Percentiles rank a stretch among this genome's conserved stretches.
These are phyloP conservation scores for Jacaranda copaia DNA, from an alignment of 257 asterid species.

Conservation along the genomic window DNA sequence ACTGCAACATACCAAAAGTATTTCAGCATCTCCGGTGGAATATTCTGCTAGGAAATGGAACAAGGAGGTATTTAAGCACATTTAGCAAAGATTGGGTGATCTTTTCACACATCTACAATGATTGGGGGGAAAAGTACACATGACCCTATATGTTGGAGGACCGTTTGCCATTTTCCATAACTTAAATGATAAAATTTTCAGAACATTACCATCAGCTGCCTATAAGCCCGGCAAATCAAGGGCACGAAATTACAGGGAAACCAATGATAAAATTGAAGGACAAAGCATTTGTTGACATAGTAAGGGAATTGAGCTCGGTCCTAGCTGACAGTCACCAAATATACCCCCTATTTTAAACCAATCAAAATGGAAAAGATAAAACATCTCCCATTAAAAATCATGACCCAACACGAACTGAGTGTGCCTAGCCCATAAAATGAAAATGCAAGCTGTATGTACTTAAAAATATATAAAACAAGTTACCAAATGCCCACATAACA, in stretches of 20 bases:
- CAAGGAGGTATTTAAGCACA: too few species aligned
- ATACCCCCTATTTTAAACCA: background rate
- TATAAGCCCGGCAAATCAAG: background rate
- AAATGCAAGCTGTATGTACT: background rate
- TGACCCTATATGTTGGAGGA: too few species aligned
- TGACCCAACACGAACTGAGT: background rate
- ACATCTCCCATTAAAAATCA: background rate
- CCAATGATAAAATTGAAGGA: background rate
- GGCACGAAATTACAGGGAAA: background rate
- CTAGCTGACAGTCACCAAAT: background rate
- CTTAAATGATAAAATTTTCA: background rate
- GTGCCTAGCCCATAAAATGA: background rate
- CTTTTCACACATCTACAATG: too few species aligned
- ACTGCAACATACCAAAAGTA: too few species aligned
- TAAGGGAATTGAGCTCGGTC: background rate
- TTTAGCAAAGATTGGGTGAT: too few species aligned
- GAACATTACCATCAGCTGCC: too few species aligned
- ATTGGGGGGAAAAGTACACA: too few species aligned
- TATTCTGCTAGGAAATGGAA: too few species aligned
- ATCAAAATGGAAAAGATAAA: background rate
- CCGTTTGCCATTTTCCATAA: too few species aligned
- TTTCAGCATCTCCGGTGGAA: too few species aligned
- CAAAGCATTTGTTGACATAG: background rate
- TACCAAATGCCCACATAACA: background rate
- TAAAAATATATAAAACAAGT: background rate